Evolutionary conservation across 2,329 filamentous ascomycete species (phyloP), one percentile per base, ranked within the genome.

Genomic region (Diaporthe citriasiana): DNA sequence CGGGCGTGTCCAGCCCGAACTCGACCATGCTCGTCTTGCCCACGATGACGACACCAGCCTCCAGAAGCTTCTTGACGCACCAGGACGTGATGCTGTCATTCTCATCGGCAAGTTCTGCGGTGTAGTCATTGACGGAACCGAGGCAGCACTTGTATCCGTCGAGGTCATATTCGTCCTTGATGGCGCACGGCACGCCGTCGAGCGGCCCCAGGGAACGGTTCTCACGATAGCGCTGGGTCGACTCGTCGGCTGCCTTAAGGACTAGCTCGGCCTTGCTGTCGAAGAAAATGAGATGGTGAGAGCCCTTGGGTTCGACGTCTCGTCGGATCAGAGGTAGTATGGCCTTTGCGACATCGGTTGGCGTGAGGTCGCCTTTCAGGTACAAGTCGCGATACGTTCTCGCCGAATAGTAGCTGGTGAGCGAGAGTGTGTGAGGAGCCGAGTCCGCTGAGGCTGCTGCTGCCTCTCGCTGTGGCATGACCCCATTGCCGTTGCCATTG

Each of bases 1-100:
- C 94, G 3, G 92, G 93, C 0, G 93, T 94, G 78, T 94, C 92
- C 75, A 93, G 87, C 4, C 93, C 93, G 70, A 93, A 87, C 81
- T 95, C 93, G 80, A 95, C 93, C 93, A 95, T 95, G 13, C 88
- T 92, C 1, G 90, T 87, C 83, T 94, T 95, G 19, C 93, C 93
- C 9, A 95, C 84, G 30, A 94, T 85, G 19, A 96, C 85, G 1
- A 89, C 93, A 1, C 94, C 94, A 0, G 92, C 90, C 72, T 94
- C 91, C 78, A 93, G 87, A 79, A 93, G 89, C 80, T 92, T 91
- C 79, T 87, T 86, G 12, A 95, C 91, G 78, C 91, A 93, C 92
- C 93, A 95, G 25, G 73, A 71, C 25, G 89, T 90, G 0, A 92
- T 94, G 27, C 80, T 81, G 27, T 77, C 78, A 27, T 79, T 78